Base-by-base conservation (phyloP, 2,329 filamentous ascomycete species). In the Neopestalotiopsis sp. region DNA sequence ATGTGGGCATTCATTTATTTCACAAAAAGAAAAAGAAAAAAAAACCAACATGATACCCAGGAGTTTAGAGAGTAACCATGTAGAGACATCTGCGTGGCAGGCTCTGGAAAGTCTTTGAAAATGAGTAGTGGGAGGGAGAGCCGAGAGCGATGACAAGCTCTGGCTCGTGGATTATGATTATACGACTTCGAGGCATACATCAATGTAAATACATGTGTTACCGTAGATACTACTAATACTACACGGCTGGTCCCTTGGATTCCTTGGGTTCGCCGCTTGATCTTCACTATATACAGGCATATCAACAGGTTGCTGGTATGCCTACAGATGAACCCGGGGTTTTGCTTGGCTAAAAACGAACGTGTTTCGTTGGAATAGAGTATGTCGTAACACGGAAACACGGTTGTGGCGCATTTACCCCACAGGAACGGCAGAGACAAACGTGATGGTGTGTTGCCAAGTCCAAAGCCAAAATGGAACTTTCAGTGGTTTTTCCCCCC, bases 141-240 rank as follows among this genome's bases (percentile, higher is more conserved):
- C 4, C 6, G 17, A 52, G 45, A 52, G 45, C 45, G 9, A 7
- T 13, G 17, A 45, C 13, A 49, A 9, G 56, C 68, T 69, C 69
- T 69, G 68, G 67, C 45, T 57, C 69, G 69, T 71, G 64, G 58
- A 61, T 71, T 69, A 73, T 69, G 72, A 73, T 68, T 57, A 64
- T 71, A 73, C 69, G 71, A 71, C 67, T 66, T 70, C 68, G 68
- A 67, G 69, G 68, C 62, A 68, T 68, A 69, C 62, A 68, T 67
- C 69, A 52, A 66, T 42, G 70, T 70, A 71, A 70, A 70, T 66
- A 68, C 30, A 14, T 72, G 68, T 17, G 66, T 69, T 71, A 62
- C 57, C 30, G 57, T 62, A 62, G 59, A 62, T 62, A 62, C 30
- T 62, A 32, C 34, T 64, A 62, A 62, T 62, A 32, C n/a, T 52